phyloP scores from a whole-genome alignment of 805 yeast species.

The Pichia nanzhaoensis region DNA sequence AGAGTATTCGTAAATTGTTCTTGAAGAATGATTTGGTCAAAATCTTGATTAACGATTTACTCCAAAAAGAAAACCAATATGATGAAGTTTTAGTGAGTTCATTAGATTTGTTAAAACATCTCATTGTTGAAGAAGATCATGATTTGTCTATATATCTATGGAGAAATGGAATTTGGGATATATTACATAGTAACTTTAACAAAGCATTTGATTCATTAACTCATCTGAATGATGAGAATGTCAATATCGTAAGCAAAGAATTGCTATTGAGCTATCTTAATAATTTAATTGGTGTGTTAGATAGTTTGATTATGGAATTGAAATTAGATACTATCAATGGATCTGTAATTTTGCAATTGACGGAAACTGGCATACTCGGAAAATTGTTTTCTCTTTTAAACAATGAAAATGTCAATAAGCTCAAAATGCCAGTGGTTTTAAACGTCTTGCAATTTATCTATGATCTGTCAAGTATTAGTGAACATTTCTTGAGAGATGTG shows the following conservation, averaged over 20 bases:
- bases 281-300: constrained; percentile 56
- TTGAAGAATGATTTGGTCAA: constrained; percentile 68
- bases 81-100: constrained; percentile 76
- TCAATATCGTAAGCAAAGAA: constrained; percentile 30
- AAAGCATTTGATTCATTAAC: constrained; percentile 46
- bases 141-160: constrained; percentile 69
- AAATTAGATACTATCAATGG: constrained; percentile 45
- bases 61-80: constrained; percentile 54
- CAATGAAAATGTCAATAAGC: constrained; percentile 33
- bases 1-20: constrained; percentile 49
- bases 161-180: constrained; percentile 71
- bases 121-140: constrained; percentile 82
- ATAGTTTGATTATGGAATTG: constrained; percentile 53
- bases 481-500: constrained; percentile 20
- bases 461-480: constrained; percentile 27
- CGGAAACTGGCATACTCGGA: constrained; percentile 24
- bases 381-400: constrained; percentile 12
- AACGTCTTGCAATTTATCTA: constrained; percentile 24
- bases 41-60: constrained; percentile 42
- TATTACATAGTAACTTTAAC: constrained; percentile 44
- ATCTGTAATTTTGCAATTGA: constrained; percentile 20
- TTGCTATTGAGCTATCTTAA: constrained; percentile 63
- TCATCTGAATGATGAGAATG: constrained; percentile 29
- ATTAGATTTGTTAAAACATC: constrained; percentile 71
- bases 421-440: constrained; percentile 19